Evolutionary conservation across 768 basidiomycete genomes (phyloP).

Genomic region (Exsudoporus frostii): DNA sequence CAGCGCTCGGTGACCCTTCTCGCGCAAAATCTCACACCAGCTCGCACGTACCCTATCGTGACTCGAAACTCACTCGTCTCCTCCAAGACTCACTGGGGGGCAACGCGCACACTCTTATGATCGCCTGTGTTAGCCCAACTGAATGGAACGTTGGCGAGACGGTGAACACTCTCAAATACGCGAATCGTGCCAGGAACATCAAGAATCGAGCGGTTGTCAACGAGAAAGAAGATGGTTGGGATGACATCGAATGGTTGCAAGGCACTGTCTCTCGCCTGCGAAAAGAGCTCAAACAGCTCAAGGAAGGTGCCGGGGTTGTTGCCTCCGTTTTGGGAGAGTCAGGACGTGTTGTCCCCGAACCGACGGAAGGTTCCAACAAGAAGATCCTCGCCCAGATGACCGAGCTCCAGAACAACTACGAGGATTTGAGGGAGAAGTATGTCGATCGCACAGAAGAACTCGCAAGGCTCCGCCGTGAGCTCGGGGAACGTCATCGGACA

Average conservation of each 20-base stretch:
- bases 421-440: constrained; percentile 78
- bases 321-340: constrained; percentile 27
- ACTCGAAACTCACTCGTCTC: constrained; percentile 91
- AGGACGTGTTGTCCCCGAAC: constrained; percentile 31
- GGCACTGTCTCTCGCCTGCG: constrained; percentile 79
- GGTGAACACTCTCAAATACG: constrained; percentile 93
- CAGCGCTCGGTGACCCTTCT: constrained; percentile 91
- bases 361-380: constrained; percentile 63
- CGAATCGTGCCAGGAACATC: constrained; percentile 95
- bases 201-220: constrained; percentile 91
- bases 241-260: constrained; percentile 96
- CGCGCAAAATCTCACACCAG: constrained; percentile 80
- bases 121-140: constrained; percentile 94
- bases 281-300: constrained; percentile 80
- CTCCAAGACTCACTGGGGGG: constrained; percentile 87
- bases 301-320: constrained; percentile 52
- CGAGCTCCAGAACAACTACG: constrained; percentile 82
- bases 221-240: constrained; percentile 97
- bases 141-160: constrained; percentile 97
- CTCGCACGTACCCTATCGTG: constrained; percentile 94
- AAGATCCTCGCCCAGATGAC: constrained; percentile 77
- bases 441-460: constrained; percentile 89
- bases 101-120: constrained; percentile 98
- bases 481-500: constrained; percentile 68
- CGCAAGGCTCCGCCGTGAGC: constrained; percentile 71